Base-by-base conservation (phyloP, 1,284 basidiomycete genomes). In the Fistulina hepatica region DNA sequence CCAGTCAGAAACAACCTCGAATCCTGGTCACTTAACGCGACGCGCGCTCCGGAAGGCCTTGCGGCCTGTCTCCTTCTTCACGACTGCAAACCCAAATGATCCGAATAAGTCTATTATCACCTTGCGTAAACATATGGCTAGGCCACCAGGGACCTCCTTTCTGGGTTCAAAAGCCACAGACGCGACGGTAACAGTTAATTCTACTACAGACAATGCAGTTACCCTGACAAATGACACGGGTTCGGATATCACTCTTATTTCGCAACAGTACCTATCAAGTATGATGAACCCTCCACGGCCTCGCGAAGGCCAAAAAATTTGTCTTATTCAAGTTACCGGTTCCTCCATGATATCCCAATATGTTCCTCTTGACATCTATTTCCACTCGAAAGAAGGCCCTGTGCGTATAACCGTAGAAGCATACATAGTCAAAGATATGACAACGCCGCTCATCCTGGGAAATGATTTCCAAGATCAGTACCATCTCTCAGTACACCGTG, bases 381-480 rank as follows among this genome's bases (percentile, higher is more conserved):
- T 56, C 41, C 32, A 51, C 19, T 54, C 53, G 9, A 10, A 35
- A 4, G 31, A 50, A 5, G 51, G 55, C 7, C 47, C 49, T 6
- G 51, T 57, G 0, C 45, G 49, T 21, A 33, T 57, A 12, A 31
- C 28, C 25, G 51, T 56, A 5, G 55, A 59, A 36, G 56, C 54
- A 1, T 57, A 57, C 34, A 45, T 56, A 1, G 54, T 51, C 0
- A 36, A 42, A 4, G 46, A 44, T 3, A 53, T 50, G 52, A 38
- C 39, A 2, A 46, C 51, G 12, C 52, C 49, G 1, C 52, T 53
- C 20, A 53, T 54, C 15, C 40, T 57, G 3, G 56, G 55, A 10
- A 58, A 56, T 40, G 53, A 59, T 34, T 57, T 57, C 33, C 42
- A 44, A 15, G 52, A 48, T 37, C 49, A 57, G 25, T 58, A 55